Evolutionary conservation across 306 rosid species (phyloP).

Genomic region (Quercus variabilis): DNA sequence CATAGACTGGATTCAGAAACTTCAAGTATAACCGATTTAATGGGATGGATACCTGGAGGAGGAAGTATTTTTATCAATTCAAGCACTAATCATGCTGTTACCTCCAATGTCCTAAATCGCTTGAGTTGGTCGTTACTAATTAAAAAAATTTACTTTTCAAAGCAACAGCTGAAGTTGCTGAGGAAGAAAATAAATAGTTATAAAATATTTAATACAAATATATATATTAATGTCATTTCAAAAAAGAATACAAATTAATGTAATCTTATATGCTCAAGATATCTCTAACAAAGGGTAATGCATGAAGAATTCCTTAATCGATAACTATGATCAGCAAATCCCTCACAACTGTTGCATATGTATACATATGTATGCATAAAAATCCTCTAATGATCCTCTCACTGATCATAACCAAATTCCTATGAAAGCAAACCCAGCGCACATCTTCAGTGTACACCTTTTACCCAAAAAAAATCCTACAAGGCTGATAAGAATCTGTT

Average conservation of each 20-base stretch:
- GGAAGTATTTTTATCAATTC: neutral
- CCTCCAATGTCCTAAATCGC: neutral
- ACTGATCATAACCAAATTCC: neutral
- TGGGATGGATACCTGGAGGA: conserved; percentile 82
- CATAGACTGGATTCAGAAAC: conserved; percentile 90
- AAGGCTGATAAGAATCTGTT: neutral
- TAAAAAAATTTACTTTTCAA: neutral
- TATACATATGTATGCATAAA: neutral
- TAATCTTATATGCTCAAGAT: neutral
- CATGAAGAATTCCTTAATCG: neutral
- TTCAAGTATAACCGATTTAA: conserved; percentile 76
- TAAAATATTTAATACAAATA: neutral
- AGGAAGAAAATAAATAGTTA: neutral
- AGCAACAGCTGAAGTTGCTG: neutral
- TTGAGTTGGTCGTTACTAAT: conserved; percentile 1
- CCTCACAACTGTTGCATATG: neutral
- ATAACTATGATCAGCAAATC: neutral
- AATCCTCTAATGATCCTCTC: neutral
- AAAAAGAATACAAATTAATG: neutral
- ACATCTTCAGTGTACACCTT: neutral
- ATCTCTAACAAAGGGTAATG: neutral
- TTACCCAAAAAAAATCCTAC: neutral
- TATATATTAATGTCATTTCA: neutral
- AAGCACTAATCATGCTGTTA: neutral
- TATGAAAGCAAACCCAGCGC: too few species aligned